Base-by-base conservation (phyloP, 2,329 filamentous ascomycete genomes). In the Mariannaea elegans region DNA sequence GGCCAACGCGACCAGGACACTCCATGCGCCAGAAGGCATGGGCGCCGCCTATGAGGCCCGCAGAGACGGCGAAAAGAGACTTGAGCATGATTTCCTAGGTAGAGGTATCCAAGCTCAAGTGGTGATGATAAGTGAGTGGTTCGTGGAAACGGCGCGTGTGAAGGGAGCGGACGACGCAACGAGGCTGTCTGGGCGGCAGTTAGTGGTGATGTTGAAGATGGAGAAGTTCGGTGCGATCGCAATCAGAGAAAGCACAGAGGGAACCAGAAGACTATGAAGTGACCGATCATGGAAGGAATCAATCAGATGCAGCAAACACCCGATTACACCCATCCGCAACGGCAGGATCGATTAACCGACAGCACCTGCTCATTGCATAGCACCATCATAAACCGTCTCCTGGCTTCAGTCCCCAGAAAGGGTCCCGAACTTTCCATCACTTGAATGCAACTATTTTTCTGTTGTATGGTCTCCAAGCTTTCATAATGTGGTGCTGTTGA, bases 1-100 rank as follows among this genome's bases (percentile, higher is more conserved):
- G 75, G 63, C 88, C 91, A 65, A 88, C 81, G 45, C 85, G 84
- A 56, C 87, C 88, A 67, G 86, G 90, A 77, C 93, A 97, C 70
- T 92, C 90, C 84, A 97, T 91, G 73, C 93, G 92, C 92, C 92
- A 97, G 77, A 97, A 97, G 60, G 90, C 93, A 67, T 84, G 73
- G 45, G 81, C 82, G 57, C 77, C 66, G 38, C 73, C 72, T 34
- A 77, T 63, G 27, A 79, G 70, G 66, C 72, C 72, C 41, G 70
- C 72, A 16, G 74, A 70, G 45, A 77, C 64, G 62, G 72, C 66
- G 61, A 72, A 42, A 32, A 74, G 51, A 34, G 70, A 70, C 63
- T 73, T 77, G 65, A 76, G 68, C 76, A 79, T 78, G 45, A 29
- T 64, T 63, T 34, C 50, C 51, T 58, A 50, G 34, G 47, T 18